phyloP scores from a whole-genome alignment of 352 stramenopile genomes.

The Aphanomyces stellatus region DNA sequence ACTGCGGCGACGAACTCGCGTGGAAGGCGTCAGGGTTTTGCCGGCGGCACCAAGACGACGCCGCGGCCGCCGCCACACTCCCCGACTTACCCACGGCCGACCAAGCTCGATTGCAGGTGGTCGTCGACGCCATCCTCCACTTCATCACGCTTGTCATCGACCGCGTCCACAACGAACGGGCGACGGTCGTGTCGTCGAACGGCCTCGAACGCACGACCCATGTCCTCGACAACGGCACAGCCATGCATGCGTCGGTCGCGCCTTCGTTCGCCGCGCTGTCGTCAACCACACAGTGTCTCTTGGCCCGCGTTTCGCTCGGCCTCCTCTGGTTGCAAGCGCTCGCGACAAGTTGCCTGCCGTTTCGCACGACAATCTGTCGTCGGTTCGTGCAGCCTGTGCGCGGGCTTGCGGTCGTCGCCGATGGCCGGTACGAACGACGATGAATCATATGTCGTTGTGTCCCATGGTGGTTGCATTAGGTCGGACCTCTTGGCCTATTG shows the following conservation, averaged over 20 bases:
- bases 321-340: constrained; percentile 63
- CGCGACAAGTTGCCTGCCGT: constrained; percentile 58
- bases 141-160: constrained; percentile 1
- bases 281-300: constrained; percentile 35
- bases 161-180: constrained; percentile 23
- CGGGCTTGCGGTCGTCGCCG: background rate
- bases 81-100: background rate
- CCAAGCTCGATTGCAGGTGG: constrained; percentile 27
- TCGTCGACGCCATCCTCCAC: constrained; percentile 37
- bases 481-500: constrained; percentile 44
- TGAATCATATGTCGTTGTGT: constrained; percentile 1
- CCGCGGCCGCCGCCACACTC: constrained; percentile 13
- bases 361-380: constrained; percentile 46
- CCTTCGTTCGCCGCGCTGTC: constrained; percentile 22
- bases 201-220: too few relatives aligned
- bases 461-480: constrained; percentile 26
- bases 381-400: constrained; percentile 45
- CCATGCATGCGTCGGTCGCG: constrained; percentile 19
- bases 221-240: constrained; percentile 30
- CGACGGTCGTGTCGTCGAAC: constrained; percentile 30
- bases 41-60: constrained; percentile 36
- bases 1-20: constrained; percentile 70
- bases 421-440: too few relatives aligned
- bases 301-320: constrained; percentile 49
- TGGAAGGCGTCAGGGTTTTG: constrained; percentile 75